Evolutionary conservation across 106 monocot genomes (phyloP).

Genomic region (Ottelia alismoides): DNA sequence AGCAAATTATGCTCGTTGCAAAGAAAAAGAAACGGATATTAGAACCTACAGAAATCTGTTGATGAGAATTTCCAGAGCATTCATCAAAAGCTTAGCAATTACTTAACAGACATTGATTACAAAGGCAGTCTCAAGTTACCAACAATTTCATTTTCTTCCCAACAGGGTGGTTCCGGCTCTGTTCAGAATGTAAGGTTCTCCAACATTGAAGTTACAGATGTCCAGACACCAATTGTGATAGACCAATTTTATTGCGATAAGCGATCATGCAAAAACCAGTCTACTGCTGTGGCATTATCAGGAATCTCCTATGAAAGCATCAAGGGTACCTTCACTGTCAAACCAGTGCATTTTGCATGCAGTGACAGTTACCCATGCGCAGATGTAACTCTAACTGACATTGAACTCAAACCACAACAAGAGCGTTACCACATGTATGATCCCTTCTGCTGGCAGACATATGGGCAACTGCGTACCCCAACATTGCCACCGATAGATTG

Average conservation of each 20-base stretch:
- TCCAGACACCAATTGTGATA: conserved; percentile 77
- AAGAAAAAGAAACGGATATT: too few relatives aligned
- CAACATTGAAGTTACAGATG: conserved; percentile 73
- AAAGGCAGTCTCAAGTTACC: too few relatives aligned
- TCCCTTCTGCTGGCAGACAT: conserved; percentile 79
- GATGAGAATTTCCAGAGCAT: too few relatives aligned
- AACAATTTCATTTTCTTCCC: too few relatives aligned
- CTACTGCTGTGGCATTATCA: conserved; percentile 61
- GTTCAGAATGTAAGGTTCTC: conserved; percentile 60
- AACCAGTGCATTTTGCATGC: conserved; percentile 89
- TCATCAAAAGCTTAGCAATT: too few relatives aligned
- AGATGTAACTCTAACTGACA: conserved; percentile 46
- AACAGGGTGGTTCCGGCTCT: conserved; percentile 82
- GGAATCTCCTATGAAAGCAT: conserved; percentile 67
- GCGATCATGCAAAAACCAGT: conserved; percentile 64
- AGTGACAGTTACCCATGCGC: conserved; percentile 70
- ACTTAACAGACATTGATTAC: too few relatives aligned
- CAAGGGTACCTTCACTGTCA: conserved; percentile 70
- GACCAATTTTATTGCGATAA: conserved; percentile 90
- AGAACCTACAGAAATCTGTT: too few relatives aligned
- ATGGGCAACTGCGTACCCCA: conserved; percentile 49
- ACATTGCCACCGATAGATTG: conserved; percentile 56
- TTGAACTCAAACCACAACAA: conserved; percentile 49
- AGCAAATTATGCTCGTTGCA: too few relatives aligned
- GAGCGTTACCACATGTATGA: conserved; percentile 59